Evolutionary conservation across 495 filamentous ascomycete genomes (phyloP).

Genomic region (Tirmania nivea): DNA sequence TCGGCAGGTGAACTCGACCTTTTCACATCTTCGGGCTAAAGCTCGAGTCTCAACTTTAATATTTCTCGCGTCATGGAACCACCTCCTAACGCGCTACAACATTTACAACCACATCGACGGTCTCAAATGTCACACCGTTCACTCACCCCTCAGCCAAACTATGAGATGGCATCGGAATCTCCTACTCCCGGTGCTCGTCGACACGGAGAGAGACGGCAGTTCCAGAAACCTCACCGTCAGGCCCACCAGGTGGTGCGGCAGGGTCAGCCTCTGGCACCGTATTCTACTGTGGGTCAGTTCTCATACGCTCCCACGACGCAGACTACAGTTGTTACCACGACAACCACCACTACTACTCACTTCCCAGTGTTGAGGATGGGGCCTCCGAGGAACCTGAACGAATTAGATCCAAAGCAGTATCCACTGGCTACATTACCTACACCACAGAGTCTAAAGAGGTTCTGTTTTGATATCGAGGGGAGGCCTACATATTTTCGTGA

Average conservation of each 20-base stretch:
- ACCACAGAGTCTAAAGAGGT: constrained; percentile 46
- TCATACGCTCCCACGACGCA: constrained; percentile 51
- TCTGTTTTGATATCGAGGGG: constrained; percentile 51
- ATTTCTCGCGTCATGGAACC: not conserved
- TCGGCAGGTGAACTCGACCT: too few species aligned
- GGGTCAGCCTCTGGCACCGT: constrained; percentile 8
- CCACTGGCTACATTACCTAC: constrained; percentile 67
- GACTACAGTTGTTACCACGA: constrained; percentile 72
- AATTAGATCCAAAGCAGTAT: constrained; percentile 72
- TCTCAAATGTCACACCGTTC: not conserved
- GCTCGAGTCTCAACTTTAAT: too few species aligned
- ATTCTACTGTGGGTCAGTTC: constrained; percentile 34
- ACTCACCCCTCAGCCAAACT: not conserved
- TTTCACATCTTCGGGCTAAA: too few species aligned
- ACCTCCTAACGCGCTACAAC: not conserved
- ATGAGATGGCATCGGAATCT: not conserved
- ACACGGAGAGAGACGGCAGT: not conserved
- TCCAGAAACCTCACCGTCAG: not conserved
- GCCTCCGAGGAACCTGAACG: constrained; percentile 45
- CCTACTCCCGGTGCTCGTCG: not conserved
- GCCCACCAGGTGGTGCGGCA: not conserved
- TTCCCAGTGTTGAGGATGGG: constrained; percentile 67
- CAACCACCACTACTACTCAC: constrained; percentile 74
- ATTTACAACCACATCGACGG: not conserved
- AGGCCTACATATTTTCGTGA: constrained; percentile 44